Percentiles rank a stretch among this genome's conserved stretches.
phyloP scores from a whole-genome alignment of 108 stramenopile species.

The Tribonema minus region DNA sequence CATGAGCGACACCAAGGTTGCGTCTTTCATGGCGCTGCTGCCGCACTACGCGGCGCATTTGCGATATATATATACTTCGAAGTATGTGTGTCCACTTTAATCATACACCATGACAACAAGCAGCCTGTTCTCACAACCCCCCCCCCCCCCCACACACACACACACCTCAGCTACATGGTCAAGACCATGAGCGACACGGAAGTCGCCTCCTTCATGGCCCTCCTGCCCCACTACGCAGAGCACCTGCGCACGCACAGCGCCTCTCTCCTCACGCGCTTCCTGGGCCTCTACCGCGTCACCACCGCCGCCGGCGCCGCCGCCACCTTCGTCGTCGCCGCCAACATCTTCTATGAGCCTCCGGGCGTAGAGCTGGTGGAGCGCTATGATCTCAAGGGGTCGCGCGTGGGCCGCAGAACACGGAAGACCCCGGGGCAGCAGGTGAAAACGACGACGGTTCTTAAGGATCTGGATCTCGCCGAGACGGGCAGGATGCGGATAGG shows the following conservation, averaged over 20 bases:
- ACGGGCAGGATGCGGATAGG: not conserved
- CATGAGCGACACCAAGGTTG: conserved; percentile 11
- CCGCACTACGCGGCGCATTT: conserved; percentile 43
- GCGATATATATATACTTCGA: no score
- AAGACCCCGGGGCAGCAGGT: no score
- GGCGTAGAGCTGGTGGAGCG: conserved; percentile 4
- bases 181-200: conserved; percentile 15
- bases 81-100: no score
- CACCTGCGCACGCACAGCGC: conserved; percentile 16
- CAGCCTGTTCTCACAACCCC: no score
- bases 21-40: conserved; percentile 33
- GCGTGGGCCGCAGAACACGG: conserved; percentile 26
- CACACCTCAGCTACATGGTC: not conserved
- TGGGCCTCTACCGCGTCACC: conserved; percentile 40
- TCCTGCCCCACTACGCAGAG: conserved; percentile 43
- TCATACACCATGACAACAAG: no score
- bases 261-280: conserved; percentile 48
- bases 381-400: conserved; percentile 50
- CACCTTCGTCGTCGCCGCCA: conserved; percentile 17
- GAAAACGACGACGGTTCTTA: no score
- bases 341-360: conserved; percentile 35
- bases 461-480: conserved; percentile 46
- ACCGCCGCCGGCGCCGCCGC: not conserved
- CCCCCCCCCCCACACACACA: no score
- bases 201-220: conserved; percentile 17